phyloP scores from a whole-genome alignment of 441 rosid species.

The Populus hybrid region DNA sequence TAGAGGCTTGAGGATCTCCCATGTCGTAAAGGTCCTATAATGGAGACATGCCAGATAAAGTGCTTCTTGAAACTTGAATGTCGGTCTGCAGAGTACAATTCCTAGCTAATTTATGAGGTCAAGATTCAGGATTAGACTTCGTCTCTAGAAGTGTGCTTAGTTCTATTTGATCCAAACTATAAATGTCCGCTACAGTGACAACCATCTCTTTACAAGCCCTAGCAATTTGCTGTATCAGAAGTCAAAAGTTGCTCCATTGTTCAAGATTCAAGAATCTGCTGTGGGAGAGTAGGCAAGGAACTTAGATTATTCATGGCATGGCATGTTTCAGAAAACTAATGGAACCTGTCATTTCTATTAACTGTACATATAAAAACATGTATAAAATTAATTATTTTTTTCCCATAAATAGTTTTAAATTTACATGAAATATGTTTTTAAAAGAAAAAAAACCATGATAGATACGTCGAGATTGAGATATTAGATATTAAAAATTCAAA shows the following conservation, averaged over 20 bases:
- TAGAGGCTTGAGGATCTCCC: background rate
- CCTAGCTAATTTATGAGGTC: background rate
- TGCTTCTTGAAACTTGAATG: background rate
- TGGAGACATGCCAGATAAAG: background rate
- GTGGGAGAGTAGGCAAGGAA: background rate
- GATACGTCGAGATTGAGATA: no score
- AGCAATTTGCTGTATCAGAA: background rate
- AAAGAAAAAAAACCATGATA: no score
- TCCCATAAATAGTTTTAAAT: no score
- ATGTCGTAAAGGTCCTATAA: background rate
- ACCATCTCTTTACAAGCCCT: background rate
- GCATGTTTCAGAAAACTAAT: background rate
- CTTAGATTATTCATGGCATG: background rate
- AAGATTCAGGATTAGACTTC: background rate
- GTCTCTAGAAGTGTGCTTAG: background rate
- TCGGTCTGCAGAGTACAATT: background rate
- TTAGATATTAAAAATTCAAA: no score
- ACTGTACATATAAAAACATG: background rate
- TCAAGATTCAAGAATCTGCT: background rate
- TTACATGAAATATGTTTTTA: no score
- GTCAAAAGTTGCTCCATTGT: background rate
- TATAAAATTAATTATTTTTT: no score
- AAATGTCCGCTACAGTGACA: background rate
- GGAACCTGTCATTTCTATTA: background rate
- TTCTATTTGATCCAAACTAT: background rate